Evolutionary conservation across 192 early-diverging fungal genomes (phyloP).

Genomic region (Podila epicladia): DNA sequence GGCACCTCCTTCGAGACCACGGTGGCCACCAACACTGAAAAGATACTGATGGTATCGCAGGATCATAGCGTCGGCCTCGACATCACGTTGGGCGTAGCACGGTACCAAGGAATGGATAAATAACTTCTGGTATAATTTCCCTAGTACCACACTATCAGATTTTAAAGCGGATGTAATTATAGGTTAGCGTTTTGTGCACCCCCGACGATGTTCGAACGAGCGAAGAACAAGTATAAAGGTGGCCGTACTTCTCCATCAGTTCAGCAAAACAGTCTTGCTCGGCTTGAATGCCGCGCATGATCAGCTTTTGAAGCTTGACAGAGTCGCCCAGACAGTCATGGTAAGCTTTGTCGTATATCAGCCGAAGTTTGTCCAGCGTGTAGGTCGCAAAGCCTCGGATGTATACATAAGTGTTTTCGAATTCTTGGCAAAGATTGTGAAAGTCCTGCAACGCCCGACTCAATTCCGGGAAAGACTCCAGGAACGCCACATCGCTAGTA

Average conservation of each 20-base stretch:
- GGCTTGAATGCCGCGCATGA: conserved; percentile 29
- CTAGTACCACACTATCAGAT: conserved; percentile 54
- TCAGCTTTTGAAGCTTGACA: conserved; percentile 38
- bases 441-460: conserved; percentile 47
- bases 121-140: conserved; percentile 63
- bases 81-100: conserved; percentile 52
- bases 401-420: conserved; percentile 63
- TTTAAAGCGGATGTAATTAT: neutral
- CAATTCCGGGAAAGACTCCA: conserved; percentile 55
- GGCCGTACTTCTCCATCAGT: conserved; percentile 61
- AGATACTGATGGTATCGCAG: conserved; percentile 47
- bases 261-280: conserved; percentile 59
- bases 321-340: conserved; percentile 48
- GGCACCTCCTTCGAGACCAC: conserved; percentile 43
- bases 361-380: conserved; percentile 59
- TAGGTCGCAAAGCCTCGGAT: conserved; percentile 60
- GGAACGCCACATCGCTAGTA: conserved; percentile 57
- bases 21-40: conserved; percentile 47
- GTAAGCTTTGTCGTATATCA: conserved; percentile 57
- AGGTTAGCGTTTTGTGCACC: neutral
- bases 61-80: conserved; percentile 46
- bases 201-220: neutral
- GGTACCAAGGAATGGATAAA: conserved; percentile 59
- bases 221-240: neutral
- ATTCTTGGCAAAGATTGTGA: conserved; percentile 55